Conservation (phyloP, 495 filamentous ascomycete genomes). For the Pseudevernia furfuracea region DNA sequence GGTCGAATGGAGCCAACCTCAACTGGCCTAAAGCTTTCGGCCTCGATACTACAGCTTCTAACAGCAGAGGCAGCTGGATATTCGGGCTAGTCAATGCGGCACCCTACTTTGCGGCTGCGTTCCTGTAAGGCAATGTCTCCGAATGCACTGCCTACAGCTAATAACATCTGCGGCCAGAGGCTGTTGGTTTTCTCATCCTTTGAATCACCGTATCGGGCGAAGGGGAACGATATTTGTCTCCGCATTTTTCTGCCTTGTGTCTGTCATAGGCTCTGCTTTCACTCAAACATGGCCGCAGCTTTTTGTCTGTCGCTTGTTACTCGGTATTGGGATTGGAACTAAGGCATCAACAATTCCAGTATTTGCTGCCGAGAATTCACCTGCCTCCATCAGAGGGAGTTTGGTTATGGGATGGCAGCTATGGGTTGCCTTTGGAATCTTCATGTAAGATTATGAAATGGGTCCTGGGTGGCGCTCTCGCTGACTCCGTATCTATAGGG, state of each 20-base stretch:
- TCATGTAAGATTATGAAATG: constrained; percentile 35
- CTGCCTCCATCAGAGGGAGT: constrained; percentile 64
- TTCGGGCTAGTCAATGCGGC: constrained; percentile 41
- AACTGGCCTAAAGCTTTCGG: constrained; percentile 50
- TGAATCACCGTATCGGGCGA: constrained; percentile 60
- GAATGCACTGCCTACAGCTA: neutral
- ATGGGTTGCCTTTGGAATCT: constrained; percentile 78
- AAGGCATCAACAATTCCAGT: constrained; percentile 57
- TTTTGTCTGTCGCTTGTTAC: constrained; percentile 52
- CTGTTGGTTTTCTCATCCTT: constrained; percentile 64
- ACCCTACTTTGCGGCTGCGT: constrained; percentile 38
- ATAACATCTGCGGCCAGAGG: constrained; percentile 35
- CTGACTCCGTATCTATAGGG: constrained; percentile 31
- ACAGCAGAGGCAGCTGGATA: constrained; percentile 42
- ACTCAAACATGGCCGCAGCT: constrained; percentile 57
- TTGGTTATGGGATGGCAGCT: constrained; percentile 84
- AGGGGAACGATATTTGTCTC: constrained; percentile 61
- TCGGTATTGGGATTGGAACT: constrained; percentile 65
- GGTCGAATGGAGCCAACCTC: constrained; percentile 69
- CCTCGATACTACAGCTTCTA: constrained; percentile 33
- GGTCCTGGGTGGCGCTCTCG: constrained; percentile 11
- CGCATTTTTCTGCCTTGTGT: constrained; percentile 54
- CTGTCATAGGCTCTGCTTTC: constrained; percentile 59
- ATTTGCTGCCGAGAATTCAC: constrained; percentile 69
- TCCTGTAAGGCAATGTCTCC: constrained; percentile 31